phyloP scores from a whole-genome alignment of 2,329 filamentous ascomycete species.

The Arthrobotrys iridis region DNA sequence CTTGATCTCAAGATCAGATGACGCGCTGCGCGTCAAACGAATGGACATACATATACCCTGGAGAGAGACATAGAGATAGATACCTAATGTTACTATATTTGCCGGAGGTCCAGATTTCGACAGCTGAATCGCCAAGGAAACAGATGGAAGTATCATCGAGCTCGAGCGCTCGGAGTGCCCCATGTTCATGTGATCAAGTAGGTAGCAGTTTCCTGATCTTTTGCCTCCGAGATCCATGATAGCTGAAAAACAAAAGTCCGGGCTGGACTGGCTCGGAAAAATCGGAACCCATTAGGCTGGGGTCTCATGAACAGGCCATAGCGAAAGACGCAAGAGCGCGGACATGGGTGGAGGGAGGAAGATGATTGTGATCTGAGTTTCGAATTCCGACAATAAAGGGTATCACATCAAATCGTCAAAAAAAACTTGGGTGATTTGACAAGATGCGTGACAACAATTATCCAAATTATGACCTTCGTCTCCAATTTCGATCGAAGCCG shows the following conservation, averaged over 20 bases:
- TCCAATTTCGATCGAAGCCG: conserved; percentile 9
- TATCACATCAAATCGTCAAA: neutral
- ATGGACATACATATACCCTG: neutral
- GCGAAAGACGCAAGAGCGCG: conserved; percentile 15
- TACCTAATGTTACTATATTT: conserved; percentile 13
- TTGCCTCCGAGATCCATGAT: conserved; percentile 36
- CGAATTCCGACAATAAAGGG: neutral
- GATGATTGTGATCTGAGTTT: conserved; percentile 1
- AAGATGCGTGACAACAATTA: neutral
- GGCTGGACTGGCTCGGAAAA: conserved; percentile 32
- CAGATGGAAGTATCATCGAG: neutral
- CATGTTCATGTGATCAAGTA: conserved; percentile 45
- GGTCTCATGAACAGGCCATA: neutral
- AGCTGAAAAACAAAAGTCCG: conserved; percentile 31
- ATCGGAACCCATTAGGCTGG: conserved; percentile 30
- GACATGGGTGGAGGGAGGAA: conserved; percentile 14
- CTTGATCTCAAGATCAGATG: conserved; percentile 38
- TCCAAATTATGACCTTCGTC: neutral
- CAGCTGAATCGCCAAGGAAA: neutral
- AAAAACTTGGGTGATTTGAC: too few relatives aligned
- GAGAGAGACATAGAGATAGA: neutral
- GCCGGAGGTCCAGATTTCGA: conserved; percentile 32
- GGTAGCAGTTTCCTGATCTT: conserved; percentile 8
- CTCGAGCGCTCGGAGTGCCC: too few relatives aligned
- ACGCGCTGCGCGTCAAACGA: conserved; percentile 12